phyloP scores from a whole-genome alignment of 2,329 filamentous ascomycete genomes.

The Raffaelea arxii region DNA sequence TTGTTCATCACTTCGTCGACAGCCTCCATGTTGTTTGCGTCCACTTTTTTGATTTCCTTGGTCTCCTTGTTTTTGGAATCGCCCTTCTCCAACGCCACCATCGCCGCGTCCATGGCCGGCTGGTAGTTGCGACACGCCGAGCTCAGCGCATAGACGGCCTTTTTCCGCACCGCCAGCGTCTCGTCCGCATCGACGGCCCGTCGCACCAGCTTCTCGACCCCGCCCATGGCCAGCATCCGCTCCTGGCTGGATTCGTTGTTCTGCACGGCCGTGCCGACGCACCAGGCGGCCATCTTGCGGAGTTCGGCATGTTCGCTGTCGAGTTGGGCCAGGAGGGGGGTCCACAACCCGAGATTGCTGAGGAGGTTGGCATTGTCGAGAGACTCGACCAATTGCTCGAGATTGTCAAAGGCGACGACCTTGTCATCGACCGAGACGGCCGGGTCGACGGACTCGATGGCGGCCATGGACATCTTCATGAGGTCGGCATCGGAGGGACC shows the following conservation, averaged over 20 bases:
- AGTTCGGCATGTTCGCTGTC: conserved; percentile 60
- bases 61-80: too few relatives aligned
- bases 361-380: conserved; percentile 98
- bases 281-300: conserved; percentile 85
- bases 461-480: conserved; percentile 76
- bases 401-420: conserved; percentile 83
- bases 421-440: conserved; percentile 64
- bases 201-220: conserved; percentile 58
- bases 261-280: conserved; percentile 86
- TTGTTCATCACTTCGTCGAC: conserved; percentile 66
- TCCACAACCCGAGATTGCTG: conserved; percentile 69
- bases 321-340: conserved; percentile 63
- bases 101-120: conserved; percentile 62
- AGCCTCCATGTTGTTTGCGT: conserved; percentile 79
- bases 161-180: conserved; percentile 55
- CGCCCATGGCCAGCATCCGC: conserved; percentile 51
- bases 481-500: conserved; percentile 83
- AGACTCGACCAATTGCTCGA: conserved; percentile 83
- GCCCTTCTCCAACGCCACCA: conserved; percentile 47
- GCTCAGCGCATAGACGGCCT: conserved; percentile 83
- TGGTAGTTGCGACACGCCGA: conserved; percentile 84
- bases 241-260: conserved; percentile 87
- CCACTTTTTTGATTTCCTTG: conserved; percentile 43
- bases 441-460: conserved; percentile 52
- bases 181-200: conserved; percentile 53